Conservation (phyloP, 148 eudicot species). For the Dianthus caryophyllus region DNA sequence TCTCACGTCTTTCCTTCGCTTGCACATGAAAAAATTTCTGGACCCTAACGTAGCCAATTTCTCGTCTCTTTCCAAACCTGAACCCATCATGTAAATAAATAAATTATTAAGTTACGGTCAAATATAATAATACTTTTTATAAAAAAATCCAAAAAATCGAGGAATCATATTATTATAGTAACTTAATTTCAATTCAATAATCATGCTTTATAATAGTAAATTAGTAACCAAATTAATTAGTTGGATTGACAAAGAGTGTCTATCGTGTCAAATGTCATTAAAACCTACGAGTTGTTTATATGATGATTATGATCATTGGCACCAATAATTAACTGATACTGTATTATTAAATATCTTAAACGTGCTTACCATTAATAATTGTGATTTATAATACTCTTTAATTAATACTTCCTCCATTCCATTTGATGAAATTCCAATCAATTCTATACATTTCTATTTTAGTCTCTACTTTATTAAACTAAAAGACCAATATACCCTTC, state of each 20-base stretch:
- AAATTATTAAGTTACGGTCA: background rate
- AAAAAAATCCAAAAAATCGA: background rate
- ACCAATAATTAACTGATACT: too few relatives aligned
- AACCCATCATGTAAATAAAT: slow-evolving; percentile 11
- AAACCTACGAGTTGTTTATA: too few relatives aligned
- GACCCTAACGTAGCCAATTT: slow-evolving; percentile 61
- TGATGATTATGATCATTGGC: too few relatives aligned
- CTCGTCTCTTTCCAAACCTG: slow-evolving; percentile 71
- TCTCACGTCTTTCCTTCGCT: slow-evolving; percentile 20
- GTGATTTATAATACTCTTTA: background rate
- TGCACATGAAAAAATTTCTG: slow-evolving; percentile 79
- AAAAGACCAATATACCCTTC: too few relatives aligned
- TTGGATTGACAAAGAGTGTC: background rate
- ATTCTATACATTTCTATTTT: too few relatives aligned
- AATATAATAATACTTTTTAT: background rate
- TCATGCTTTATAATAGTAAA: too few relatives aligned
- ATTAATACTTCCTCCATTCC: too few relatives aligned
- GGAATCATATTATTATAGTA: too few relatives aligned
- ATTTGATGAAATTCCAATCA: too few relatives aligned
- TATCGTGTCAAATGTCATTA: background rate
- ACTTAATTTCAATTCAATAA: too few relatives aligned
- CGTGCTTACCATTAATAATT: background rate
- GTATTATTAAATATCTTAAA: too few relatives aligned
- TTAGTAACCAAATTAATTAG: background rate
- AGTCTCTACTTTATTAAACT: too few relatives aligned